phyloP scores from a whole-genome alignment of 306 rosid species.

The Malus domestica region ASM211411v1 NC_041804.1:2847001-2847500 shows the following conservation, averaged over 20 bases:
- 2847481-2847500: too few species aligned
- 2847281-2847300: background rate
- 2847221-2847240: background rate
- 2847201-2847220: background rate
- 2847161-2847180: background rate
- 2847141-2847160: background rate
- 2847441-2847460: too few species aligned
- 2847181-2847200: background rate
- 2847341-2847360: background rate
- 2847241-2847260: background rate
- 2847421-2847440: fast-evolving
- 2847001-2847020: too few species aligned
- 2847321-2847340: background rate
- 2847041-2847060: too few species aligned
- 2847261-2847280: too few species aligned
- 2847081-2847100: background rate
- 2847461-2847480: too few species aligned
- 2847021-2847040: too few species aligned
- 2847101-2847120: background rate
- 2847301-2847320: background rate
- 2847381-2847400: background rate
- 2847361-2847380: background rate
- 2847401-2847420: too few species aligned
- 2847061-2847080: too few species aligned
- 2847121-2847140: background rate